Evolutionary conservation across 1,139 yeast genomes (phyloP).

Genomic region (Scheffersomyces segobiensis): DNA sequence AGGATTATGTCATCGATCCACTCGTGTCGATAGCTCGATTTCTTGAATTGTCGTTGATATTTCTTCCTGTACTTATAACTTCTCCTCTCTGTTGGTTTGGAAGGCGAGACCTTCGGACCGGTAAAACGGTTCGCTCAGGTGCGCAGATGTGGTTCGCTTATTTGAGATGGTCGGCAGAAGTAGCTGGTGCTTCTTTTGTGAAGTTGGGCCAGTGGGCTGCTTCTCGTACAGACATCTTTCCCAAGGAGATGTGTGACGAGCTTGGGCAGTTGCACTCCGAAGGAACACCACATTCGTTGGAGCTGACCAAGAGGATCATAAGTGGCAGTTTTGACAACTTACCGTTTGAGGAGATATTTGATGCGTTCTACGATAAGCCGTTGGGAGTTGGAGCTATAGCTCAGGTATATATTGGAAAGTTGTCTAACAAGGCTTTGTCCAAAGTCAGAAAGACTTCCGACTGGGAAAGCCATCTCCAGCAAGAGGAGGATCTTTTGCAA

Average conservation of each 20-base stretch:
- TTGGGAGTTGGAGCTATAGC: constrained; percentile 98
- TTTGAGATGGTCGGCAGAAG: constrained; percentile 69
- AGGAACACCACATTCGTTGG: constrained; percentile 71
- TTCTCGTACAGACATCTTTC: constrained; percentile 92
- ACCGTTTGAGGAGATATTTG: constrained; percentile 75
- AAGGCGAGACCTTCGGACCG: constrained; percentile 32
- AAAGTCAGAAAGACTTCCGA: constrained; percentile 31
- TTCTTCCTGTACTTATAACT: constrained; percentile 66
- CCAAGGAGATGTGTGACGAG: constrained; percentile 75
- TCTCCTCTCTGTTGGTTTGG: constrained; percentile 73
- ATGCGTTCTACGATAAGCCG: constrained; percentile 72
- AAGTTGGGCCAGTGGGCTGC: constrained; percentile 99
- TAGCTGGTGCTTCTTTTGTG: constrained; percentile 92
- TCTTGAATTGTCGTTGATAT: constrained; percentile 62
- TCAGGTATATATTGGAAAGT: constrained; percentile 81
- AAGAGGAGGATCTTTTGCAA: constrained; percentile 7
- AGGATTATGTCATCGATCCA: constrained; percentile 68
- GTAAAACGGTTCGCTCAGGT: constrained; percentile 53
- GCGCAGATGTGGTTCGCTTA: constrained; percentile 70
- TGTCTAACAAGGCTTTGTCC: constrained; percentile 47
- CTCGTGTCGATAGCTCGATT: constrained; percentile 66
- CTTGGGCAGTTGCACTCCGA: constrained; percentile 79
- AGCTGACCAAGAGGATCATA: constrained; percentile 59
- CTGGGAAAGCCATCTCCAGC: constrained; percentile 16
- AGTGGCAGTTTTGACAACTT: constrained; percentile 61